A percentile compares a stretch with the other conserved stretches of the same genome.
phyloP scores from a whole-genome alignment of 1,284 basidiomycete genomes.

The Rhodotorula glutinis region DNA sequence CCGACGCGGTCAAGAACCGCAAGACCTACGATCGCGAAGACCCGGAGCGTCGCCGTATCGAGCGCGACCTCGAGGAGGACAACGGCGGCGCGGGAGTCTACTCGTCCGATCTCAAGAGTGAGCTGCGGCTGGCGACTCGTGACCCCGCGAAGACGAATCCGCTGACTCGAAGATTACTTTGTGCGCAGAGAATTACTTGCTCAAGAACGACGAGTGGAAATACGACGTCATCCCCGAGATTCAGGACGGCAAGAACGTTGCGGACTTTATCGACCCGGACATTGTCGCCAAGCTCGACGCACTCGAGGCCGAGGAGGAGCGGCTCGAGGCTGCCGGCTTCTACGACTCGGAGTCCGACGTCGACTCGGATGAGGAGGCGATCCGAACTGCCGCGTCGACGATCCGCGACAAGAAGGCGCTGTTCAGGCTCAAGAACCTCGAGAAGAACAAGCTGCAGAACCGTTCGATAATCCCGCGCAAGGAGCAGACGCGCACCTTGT shows the following conservation, averaged over 20 bases:
- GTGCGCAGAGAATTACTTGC: slow-evolving; percentile 59
- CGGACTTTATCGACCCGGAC: slow-evolving; percentile 99
- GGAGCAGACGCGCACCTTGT: slow-evolving; percentile 74
- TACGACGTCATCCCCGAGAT: slow-evolving; percentile 93
- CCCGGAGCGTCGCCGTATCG: slow-evolving; percentile 65
- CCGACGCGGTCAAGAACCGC: slow-evolving; percentile 65
- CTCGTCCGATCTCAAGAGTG: slow-evolving; percentile 83
- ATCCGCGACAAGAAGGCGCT: slow-evolving; percentile 60
- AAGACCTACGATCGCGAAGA: slow-evolving; percentile 73
- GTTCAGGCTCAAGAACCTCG: slow-evolving; percentile 74
- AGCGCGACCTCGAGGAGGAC: slow-evolving; percentile 74
- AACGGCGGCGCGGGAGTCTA: slow-evolving; percentile 85
- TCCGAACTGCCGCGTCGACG: slow-evolving; percentile 67
- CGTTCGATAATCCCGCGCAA: slow-evolving; percentile 79
- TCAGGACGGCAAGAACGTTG: slow-evolving; percentile 96
- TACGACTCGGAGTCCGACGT: slow-evolving; percentile 78
- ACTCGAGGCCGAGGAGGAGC: slow-evolving; percentile 94
- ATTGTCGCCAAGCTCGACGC: slow-evolving; percentile 95
- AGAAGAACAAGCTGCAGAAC: slow-evolving; percentile 85
- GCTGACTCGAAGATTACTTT: not conserved
- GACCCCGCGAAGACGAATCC: not conserved
- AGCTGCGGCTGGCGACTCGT: slow-evolving; percentile 35
- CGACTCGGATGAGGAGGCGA: slow-evolving; percentile 84
- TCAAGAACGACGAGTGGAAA: slow-evolving; percentile 92
- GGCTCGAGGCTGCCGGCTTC: slow-evolving; percentile 87